phyloP scores from a whole-genome alignment of 441 rosid species.

The Hypseocharis bilobata region DNA sequence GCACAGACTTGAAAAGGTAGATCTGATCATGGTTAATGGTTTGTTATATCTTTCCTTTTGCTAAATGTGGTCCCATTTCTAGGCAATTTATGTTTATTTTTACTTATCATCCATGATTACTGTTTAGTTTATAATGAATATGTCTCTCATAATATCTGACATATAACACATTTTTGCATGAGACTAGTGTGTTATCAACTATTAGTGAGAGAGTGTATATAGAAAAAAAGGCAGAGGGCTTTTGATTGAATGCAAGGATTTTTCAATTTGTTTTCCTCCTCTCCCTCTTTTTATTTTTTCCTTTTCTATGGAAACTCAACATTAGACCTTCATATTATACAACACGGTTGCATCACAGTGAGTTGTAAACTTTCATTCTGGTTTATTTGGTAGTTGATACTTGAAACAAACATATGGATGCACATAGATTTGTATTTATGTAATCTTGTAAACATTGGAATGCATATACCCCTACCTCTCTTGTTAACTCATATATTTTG shows the following conservation, averaged over 20 bases:
- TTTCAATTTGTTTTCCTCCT: no score
- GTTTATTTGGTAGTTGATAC: no score
- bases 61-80: neutral
- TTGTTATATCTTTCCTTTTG: neutral
- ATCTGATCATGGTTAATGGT: slow-evolving; percentile 2
- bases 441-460: neutral
- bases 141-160: neutral
- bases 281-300: no score
- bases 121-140: neutral
- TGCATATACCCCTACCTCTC: neutral
- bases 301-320: neutral
- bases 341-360: no score
- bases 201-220: neutral
- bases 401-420: no score
- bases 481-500: neutral
- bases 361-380: no score
- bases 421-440: neutral
- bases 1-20: slow-evolving; percentile 78
- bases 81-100: neutral
- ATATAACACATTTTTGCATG: neutral
- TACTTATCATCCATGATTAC: neutral
- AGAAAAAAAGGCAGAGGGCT: neutral
- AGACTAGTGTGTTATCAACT: neutral
- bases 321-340: no score
- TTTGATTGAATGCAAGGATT: neutral